A percentile compares a stretch with the other conserved stretches of the same genome.
Conservation (phyloP, 2,329 filamentous ascomycete genomes). For the Fusarium sp. region DNA sequence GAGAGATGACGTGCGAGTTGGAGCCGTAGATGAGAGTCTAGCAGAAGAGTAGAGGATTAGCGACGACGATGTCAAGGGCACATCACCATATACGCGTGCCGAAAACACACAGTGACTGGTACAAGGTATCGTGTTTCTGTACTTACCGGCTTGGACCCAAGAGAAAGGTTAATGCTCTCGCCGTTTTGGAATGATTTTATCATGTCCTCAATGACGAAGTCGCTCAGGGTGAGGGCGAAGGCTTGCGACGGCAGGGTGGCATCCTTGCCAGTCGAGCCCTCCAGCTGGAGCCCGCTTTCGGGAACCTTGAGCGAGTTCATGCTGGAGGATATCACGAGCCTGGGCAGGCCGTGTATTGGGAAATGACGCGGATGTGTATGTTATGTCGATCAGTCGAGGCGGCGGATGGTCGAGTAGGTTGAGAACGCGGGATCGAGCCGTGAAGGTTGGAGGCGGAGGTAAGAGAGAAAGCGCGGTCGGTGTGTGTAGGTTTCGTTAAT, state of each 20-base stretch:
- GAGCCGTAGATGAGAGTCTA: constrained; percentile 68
- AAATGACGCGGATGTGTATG: constrained; percentile 45
- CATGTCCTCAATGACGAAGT: constrained; percentile 71
- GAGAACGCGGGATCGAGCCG: constrained; percentile 19
- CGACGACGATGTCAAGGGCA: constrained; percentile 5
- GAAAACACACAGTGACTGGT: neutral
- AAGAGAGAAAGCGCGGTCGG: constrained; percentile 3
- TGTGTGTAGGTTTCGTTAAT: constrained; percentile 14
- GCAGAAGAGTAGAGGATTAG: constrained; percentile 27
- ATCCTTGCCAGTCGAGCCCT: constrained; percentile 60
- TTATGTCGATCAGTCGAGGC: constrained; percentile 42
- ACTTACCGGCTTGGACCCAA: constrained; percentile 72
- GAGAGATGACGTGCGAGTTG: constrained; percentile 61
- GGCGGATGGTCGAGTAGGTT: constrained; percentile 19
- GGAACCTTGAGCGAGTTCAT: constrained; percentile 70
- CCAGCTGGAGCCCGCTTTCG: constrained; percentile 68
- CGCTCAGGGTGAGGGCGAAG: constrained; percentile 69
- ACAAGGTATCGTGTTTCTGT: neutral
- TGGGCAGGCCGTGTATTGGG: constrained; percentile 42
- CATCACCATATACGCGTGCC: neutral
- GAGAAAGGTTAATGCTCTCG: constrained; percentile 66
- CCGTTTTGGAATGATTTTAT: constrained; percentile 70
- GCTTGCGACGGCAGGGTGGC: constrained; percentile 64
- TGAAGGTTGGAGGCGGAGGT: constrained; percentile 12
- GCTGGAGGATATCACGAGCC: constrained; percentile 47